phyloP scores from a whole-genome alignment of 139 green algal genomes.

The Asterochloris sp. region DNA sequence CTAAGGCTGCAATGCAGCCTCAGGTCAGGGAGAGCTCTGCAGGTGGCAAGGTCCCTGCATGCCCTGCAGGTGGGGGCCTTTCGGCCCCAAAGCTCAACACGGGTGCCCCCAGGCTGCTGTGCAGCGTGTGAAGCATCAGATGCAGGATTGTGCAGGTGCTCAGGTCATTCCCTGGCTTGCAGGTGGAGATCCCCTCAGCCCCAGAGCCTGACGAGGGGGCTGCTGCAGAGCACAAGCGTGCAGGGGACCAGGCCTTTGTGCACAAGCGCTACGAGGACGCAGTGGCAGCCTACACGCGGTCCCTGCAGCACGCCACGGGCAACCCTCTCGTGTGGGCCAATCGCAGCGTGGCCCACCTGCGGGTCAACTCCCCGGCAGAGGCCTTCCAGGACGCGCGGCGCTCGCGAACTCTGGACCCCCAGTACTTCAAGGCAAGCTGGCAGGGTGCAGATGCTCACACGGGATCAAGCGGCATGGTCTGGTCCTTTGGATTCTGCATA shows the following conservation, averaged over 20 bases:
- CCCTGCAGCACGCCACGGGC: constrained; percentile 22
- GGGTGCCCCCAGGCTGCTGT: too few species aligned
- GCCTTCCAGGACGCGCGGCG: constrained; percentile 38
- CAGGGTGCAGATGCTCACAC: background rate
- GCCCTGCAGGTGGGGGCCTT: too few species aligned
- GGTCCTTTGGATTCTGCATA: background rate
- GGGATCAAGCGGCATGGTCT: background rate
- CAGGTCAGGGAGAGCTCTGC: too few species aligned
- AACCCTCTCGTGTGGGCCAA: constrained; percentile 41
- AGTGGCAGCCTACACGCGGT: constrained; percentile 6
- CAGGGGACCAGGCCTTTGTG: constrained; percentile 29
- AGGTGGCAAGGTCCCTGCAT: too few species aligned
- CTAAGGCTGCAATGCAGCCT: too few species aligned
- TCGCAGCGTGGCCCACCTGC: constrained; percentile 31
- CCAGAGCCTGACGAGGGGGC: constrained; percentile 8
- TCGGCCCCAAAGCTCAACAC: too few species aligned
- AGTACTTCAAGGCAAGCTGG: constrained; percentile 31
- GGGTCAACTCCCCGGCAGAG: constrained; percentile 6
- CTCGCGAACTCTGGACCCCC: constrained; percentile 23
- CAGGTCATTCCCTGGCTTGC: background rate
- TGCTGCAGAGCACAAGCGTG: constrained; percentile 16
- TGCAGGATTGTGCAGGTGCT: too few species aligned
- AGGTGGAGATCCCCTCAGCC: constrained; percentile 3
- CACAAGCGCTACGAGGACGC: background rate
- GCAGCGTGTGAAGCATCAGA: too few species aligned